These are phyloP conservation scores for Pholiota conissans DNA, from an alignment of 768 basidiomycete species.

Conservation along the genomic window DNA sequence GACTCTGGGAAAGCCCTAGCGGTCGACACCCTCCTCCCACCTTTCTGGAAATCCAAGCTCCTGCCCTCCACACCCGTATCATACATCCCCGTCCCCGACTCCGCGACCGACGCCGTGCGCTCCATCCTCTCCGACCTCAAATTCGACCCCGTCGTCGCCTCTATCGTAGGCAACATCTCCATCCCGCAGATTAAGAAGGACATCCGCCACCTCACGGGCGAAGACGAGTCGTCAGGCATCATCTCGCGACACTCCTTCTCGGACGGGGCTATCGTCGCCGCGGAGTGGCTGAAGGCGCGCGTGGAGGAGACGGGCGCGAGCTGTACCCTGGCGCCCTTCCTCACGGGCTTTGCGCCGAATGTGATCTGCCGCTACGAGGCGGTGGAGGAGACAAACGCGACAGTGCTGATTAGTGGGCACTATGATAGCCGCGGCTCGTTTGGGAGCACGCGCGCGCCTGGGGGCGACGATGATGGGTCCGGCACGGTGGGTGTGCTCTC, in stretches of 20 bases:
- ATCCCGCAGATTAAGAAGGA: constrained; percentile 65
- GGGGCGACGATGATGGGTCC: constrained; percentile 53
- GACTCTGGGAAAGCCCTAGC: constrained; percentile 35
- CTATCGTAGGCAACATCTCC: constrained; percentile 69
- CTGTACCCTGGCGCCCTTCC: constrained; percentile 69
- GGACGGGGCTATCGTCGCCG: constrained; percentile 60
- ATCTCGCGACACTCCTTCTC: constrained; percentile 83
- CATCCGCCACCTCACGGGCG: constrained; percentile 83
- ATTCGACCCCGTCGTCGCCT: constrained; percentile 70
- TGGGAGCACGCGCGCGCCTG: constrained; percentile 67
- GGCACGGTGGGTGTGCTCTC: constrained; percentile 71
- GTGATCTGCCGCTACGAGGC: constrained; percentile 75
- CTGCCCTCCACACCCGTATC: constrained; percentile 51
- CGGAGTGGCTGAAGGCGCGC: constrained; percentile 70
- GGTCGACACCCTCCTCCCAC: constrained; percentile 67
- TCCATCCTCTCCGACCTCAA: constrained; percentile 56
- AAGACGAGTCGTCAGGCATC: constrained; percentile 72
- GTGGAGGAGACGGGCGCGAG: constrained; percentile 76
- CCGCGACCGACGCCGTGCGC: constrained; percentile 55
- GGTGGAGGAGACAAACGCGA: constrained; percentile 55
- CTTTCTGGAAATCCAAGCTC: constrained; percentile 69
- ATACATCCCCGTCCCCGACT: constrained; percentile 55
- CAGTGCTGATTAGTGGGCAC: constrained; percentile 79
- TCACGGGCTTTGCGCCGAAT: constrained; percentile 78
- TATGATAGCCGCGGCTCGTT: constrained; percentile 93